phyloP scores from a whole-genome alignment of 345 rosid species.

The Trapa incisa region DNA sequence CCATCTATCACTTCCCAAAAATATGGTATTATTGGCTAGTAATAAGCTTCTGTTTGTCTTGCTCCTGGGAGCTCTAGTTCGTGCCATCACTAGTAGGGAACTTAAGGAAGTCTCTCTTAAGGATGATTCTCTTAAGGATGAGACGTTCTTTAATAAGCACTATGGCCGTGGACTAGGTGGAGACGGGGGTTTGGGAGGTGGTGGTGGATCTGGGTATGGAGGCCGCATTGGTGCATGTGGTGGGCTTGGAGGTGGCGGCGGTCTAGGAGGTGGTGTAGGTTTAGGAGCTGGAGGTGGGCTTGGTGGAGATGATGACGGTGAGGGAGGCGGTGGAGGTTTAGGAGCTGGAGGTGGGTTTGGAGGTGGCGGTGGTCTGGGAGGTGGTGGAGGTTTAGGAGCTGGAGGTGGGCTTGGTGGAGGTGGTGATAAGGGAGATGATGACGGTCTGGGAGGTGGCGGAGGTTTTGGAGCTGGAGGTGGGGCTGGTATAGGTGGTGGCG shows the following conservation, averaged over 20 bases:
- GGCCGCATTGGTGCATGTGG: too few species aligned
- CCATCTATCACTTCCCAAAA: neutral
- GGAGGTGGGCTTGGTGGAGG: too few species aligned
- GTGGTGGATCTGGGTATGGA: slow-evolving; percentile 10
- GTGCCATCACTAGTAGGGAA: slow-evolving; percentile 16
- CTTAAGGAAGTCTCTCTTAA: slow-evolving; percentile 5
- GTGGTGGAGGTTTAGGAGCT: too few species aligned
- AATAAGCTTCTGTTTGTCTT: slow-evolving; percentile 20
- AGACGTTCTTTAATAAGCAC: slow-evolving; percentile 18
- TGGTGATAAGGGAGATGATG: too few species aligned
- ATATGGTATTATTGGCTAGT: neutral
- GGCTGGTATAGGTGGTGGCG: neutral
- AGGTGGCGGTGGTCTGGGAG: too few species aligned
- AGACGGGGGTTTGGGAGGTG: slow-evolving; percentile 21
- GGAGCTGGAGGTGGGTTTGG: too few species aligned
- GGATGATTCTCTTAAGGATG: slow-evolving; percentile 16
- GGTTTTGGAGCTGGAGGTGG: too few species aligned
- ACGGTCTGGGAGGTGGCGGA: too few species aligned
- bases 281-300: too few species aligned
- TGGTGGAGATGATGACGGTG: too few species aligned
- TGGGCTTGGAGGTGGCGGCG: slow-evolving; percentile 5
- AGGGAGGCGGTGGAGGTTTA: too few species aligned
- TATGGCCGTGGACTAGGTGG: slow-evolving; percentile 17
- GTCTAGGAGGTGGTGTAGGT: slow-evolving; percentile 18
- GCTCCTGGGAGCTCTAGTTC: slow-evolving; percentile 25